Percentiles rank a stretch among this genome's conserved stretches.
Evolutionary conservation across 352 stramenopile species (phyloP).

Genomic region (Pythium aphanidermatum): DNA sequence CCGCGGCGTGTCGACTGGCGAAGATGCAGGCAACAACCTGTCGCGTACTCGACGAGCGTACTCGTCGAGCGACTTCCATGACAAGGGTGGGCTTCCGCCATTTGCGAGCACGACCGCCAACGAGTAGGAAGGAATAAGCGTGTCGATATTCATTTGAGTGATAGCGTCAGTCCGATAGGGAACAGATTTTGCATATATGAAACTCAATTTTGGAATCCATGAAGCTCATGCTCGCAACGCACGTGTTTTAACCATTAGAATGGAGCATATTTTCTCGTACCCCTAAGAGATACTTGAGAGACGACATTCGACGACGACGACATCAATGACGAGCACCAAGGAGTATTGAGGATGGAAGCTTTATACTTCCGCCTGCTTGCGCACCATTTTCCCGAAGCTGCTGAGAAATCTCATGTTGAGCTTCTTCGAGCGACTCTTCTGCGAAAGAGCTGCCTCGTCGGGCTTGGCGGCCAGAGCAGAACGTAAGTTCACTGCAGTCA

Average conservation of each 20-base stretch:
- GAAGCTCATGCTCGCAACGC: too few relatives aligned
- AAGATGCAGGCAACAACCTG: slow-evolving; percentile 1
- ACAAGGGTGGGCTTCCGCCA: slow-evolving; percentile 16
- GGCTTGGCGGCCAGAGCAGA: slow-evolving; percentile 26
- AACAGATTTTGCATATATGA: too few relatives aligned
- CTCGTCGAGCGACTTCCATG: slow-evolving; percentile 24
- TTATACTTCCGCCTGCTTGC: slow-evolving; percentile 24
- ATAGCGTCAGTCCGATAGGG: too few relatives aligned
- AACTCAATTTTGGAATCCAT: too few relatives aligned
- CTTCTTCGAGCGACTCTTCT: slow-evolving; percentile 58
- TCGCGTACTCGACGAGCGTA: slow-evolving; percentile 17
- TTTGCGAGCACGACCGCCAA: slow-evolving; percentile 17
- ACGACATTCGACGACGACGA: slow-evolving; percentile 6
- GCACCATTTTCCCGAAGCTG: slow-evolving; percentile 24
- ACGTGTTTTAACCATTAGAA: too few relatives aligned
- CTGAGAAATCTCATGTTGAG: slow-evolving; percentile 79
- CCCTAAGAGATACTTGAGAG: too few relatives aligned
- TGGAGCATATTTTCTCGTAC: too few relatives aligned
- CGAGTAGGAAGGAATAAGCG: too few relatives aligned
- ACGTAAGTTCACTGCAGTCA: slow-evolving; percentile 44
- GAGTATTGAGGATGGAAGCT: too few relatives aligned
- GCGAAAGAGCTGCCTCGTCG: slow-evolving; percentile 18
- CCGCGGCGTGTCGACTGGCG: not conserved
- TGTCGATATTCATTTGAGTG: too few relatives aligned
- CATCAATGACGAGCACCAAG: too few relatives aligned